Conservation (phyloP, 352 stramenopile genomes). For the Aphanomyces cochlioides region DNA sequence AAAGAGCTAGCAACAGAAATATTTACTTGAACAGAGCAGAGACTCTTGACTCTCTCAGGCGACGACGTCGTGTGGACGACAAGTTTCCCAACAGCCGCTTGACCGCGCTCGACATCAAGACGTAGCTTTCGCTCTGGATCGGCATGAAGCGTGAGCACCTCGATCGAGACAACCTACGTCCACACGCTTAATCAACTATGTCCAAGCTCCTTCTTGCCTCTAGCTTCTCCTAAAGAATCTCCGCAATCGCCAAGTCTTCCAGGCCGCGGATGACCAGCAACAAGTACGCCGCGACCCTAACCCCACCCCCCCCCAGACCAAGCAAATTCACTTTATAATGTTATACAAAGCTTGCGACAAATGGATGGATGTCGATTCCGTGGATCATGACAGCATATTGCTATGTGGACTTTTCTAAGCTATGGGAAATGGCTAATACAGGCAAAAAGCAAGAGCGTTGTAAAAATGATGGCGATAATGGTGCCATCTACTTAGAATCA, state of each 20-base stretch:
- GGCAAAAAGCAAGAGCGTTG: too few species aligned
- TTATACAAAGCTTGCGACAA: too few species aligned
- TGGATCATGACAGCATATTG: too few species aligned
- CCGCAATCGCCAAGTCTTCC: slow-evolving; percentile 59
- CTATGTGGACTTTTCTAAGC: too few species aligned
- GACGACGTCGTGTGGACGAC: slow-evolving; percentile 57
- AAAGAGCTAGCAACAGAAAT: not conserved
- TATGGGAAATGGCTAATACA: too few species aligned
- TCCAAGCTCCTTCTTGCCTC: slow-evolving; percentile 34
- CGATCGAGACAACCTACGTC: slow-evolving; percentile 49
- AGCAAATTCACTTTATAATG: too few species aligned
- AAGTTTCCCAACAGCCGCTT: slow-evolving; percentile 63
- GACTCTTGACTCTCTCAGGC: slow-evolving; percentile 43
- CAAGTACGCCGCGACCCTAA: slow-evolving; percentile 42
- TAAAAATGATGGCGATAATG: too few species aligned
- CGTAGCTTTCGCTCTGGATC: slow-evolving; percentile 43
- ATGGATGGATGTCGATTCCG: too few species aligned
- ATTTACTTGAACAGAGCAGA: slow-evolving; percentile 53
- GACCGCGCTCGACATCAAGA: slow-evolving; percentile 68
- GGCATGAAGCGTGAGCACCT: slow-evolving; percentile 63
- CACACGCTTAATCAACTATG: too few species aligned
- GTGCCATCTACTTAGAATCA: too few species aligned
- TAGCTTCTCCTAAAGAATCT: slow-evolving; percentile 68
- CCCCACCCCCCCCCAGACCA: not conserved
- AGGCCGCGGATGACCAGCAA: slow-evolving; percentile 73